phyloP scores from a whole-genome alignment of 164 flowering plant species.

The Berberis thunbergii region DNA sequence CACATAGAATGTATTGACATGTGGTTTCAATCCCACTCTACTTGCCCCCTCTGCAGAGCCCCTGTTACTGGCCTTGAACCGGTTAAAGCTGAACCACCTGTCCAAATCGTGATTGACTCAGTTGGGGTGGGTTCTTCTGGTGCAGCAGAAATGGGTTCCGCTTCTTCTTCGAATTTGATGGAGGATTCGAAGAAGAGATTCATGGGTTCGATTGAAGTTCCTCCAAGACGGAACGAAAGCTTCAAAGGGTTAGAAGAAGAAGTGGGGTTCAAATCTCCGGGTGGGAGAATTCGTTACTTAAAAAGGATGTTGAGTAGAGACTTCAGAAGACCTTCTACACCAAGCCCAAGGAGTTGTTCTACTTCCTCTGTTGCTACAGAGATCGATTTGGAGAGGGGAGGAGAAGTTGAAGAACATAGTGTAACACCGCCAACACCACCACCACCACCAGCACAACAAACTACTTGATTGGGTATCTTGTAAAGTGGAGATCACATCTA shows the following conservation, averaged over 20 bases:
- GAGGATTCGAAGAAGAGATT: background rate
- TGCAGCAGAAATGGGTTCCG: background rate
- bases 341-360: conserved; percentile 3
- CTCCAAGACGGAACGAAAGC: no score
- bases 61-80: conserved; percentile 10
- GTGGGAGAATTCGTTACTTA: conserved; percentile 42
- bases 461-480: no score
- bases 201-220: no score
- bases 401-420: conserved; percentile 1
- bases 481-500: no score
- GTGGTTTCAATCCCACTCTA: conserved; percentile 74
- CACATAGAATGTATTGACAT: conserved; percentile 61
- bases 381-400: conserved; percentile 15
- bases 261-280: conserved; percentile 33
- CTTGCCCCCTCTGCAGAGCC: conserved; percentile 60
- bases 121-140: conserved; percentile 8
- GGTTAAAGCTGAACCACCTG: conserved; percentile 9
- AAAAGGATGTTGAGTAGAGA: conserved; percentile 47
- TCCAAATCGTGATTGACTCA: conserved; percentile 11
- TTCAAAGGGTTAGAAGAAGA: no score
- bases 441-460: background rate
- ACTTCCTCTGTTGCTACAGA: conserved; percentile 10
- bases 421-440: background rate
- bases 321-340: conserved; percentile 9
- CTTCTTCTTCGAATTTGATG: background rate